Percentiles rank a stretch among this genome's conserved stretches.
phyloP scores from a whole-genome alignment of 1,284 basidiomycete genomes.

The Boletus subluridellus region DNA sequence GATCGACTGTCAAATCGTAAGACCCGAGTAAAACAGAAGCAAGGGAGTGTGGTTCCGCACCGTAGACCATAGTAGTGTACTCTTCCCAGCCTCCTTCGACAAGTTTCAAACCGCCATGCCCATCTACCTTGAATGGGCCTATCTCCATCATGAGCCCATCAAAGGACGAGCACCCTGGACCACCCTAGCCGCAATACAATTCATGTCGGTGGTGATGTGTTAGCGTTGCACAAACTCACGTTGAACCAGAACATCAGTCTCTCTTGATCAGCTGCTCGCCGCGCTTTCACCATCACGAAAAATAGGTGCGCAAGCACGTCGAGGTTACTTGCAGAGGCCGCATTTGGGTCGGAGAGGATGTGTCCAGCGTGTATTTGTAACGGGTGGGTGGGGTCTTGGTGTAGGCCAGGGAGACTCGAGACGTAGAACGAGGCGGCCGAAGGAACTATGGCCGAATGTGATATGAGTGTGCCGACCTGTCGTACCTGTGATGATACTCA shows the following conservation, averaged over 20 bases:
- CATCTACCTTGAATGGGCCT: slow-evolving; percentile 86
- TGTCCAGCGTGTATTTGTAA: slow-evolving; percentile 80
- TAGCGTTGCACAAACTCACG: slow-evolving; percentile 43
- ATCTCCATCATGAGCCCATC: slow-evolving; percentile 98
- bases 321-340: slow-evolving; percentile 42
- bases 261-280: slow-evolving; percentile 83
- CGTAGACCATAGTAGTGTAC: slow-evolving; percentile 92
- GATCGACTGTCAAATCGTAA: slow-evolving; percentile 62
- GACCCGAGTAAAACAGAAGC: slow-evolving; percentile 4
- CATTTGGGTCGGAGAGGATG: slow-evolving; percentile 74
- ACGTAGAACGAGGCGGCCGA: slow-evolving; percentile 87
- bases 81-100: slow-evolving; percentile 97
- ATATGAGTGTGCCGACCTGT: background rate
- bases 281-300: slow-evolving; percentile 89
- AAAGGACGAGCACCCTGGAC: slow-evolving; percentile 95
- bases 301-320: slow-evolving; percentile 77
- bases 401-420: slow-evolving; percentile 68
- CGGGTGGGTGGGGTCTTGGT: slow-evolving; percentile 66
- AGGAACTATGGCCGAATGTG: slow-evolving; percentile 46
- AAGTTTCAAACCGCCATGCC: slow-evolving; percentile 73
- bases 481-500: slow-evolving; percentile 23
- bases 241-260: slow-evolving; percentile 97
- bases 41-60: slow-evolving; percentile 45
- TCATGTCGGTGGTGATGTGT: background rate
- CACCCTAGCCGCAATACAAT: slow-evolving; percentile 55